Percentiles rank a stretch among this genome's conserved stretches.
Conservation (phyloP, 306 rosid genomes). For the Alnus rubra region DNA sequence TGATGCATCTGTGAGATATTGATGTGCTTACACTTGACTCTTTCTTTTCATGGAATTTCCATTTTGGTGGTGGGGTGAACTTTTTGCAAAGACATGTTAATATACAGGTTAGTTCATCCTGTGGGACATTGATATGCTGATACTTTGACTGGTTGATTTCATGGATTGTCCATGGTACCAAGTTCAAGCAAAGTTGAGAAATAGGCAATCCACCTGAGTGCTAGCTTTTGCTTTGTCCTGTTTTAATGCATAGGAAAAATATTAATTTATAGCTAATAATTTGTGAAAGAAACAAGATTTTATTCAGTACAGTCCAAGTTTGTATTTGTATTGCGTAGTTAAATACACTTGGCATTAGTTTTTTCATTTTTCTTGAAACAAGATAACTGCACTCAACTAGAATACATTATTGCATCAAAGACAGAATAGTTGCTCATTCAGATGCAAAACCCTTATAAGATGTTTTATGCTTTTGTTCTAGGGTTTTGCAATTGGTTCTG, state of each 20-base stretch:
- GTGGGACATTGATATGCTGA: neutral
- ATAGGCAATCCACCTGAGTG: neutral
- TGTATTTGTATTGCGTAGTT: neutral
- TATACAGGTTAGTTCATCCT: neutral
- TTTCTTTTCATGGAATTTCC: neutral
- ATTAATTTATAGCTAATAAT: neutral
- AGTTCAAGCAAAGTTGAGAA: neutral
- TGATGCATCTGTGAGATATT: too few relatives aligned
- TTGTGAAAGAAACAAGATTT: neutral
- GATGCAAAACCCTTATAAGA: neutral
- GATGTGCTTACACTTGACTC: too few relatives aligned
- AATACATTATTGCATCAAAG: neutral
- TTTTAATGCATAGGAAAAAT: neutral
- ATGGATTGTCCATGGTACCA: neutral
- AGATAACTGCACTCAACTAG: neutral
- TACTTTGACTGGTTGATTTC: neutral
- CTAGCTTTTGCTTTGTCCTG: neutral
- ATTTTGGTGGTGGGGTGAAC: neutral
- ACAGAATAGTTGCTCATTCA: neutral
- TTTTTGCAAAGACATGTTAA: neutral
- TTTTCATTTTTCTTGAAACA: neutral
- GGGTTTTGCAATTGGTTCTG: slow-evolving; percentile 98
- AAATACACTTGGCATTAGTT: neutral
- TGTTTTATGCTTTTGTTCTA: slow-evolving; percentile 27
- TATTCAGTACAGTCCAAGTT: neutral